Evolutionary conservation across 345 rosid species (phyloP).

Genomic region (Raphanus raphanistrum): DNA sequence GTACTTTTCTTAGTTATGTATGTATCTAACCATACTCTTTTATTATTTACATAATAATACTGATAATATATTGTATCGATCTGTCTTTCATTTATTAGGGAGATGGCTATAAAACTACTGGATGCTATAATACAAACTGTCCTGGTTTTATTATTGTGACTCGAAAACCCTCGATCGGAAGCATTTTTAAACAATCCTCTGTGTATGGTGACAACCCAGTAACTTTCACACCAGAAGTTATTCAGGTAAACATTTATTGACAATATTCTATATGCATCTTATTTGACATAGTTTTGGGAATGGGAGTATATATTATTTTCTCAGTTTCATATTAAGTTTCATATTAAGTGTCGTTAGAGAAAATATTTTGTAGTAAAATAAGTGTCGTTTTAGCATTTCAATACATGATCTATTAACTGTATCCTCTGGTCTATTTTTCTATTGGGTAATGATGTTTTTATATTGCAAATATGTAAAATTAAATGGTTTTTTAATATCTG

Average conservation of each 20-base stretch:
- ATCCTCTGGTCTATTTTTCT: no score
- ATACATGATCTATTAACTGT: no score
- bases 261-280: background rate
- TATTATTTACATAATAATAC: background rate
- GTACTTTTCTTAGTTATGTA: background rate
- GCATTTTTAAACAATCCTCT: background rate
- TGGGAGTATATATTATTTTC: background rate
- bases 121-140: conserved; percentile 19
- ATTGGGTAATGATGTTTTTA: no score
- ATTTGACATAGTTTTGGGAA: background rate
- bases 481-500: no score
- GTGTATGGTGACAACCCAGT: background rate
- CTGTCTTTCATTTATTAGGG: background rate
- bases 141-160: conserved; percentile 21
- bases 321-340: no score
- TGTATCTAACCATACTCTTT: background rate
- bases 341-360: no score
- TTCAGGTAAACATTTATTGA: conserved; percentile 8
- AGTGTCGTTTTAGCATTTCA: no score
- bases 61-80: background rate
- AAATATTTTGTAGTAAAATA: no score
- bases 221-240: background rate
- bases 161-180: background rate
- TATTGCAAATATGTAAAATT: no score
- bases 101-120: conserved; percentile 10